Conservation (phyloP, 1,284 basidiomycete genomes). For the Ustilago trichophora region DNA sequence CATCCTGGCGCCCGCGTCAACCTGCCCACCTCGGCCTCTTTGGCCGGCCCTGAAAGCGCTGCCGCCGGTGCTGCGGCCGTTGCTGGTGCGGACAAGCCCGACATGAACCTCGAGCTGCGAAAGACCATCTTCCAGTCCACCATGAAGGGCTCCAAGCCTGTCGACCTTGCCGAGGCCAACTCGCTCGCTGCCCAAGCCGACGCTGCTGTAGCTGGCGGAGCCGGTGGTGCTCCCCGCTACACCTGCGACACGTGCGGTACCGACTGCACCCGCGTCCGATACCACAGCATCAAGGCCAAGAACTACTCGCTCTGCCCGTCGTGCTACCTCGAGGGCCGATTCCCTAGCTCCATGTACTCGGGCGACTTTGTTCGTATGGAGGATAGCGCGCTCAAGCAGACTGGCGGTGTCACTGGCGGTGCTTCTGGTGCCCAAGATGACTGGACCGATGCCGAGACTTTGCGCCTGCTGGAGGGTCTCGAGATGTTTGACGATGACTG, state of each 20-base stretch:
- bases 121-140: slow-evolving; percentile 63
- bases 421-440: slow-evolving; percentile 73
- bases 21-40: slow-evolving; percentile 16
- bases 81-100: slow-evolving; percentile 67
- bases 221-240: slow-evolving; percentile 70
- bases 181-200: slow-evolving; percentile 68
- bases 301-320: slow-evolving; percentile 75
- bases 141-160: slow-evolving; percentile 57
- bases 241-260: slow-evolving; percentile 93
- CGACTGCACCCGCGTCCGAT: slow-evolving; percentile 87
- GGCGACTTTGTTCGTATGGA: slow-evolving; percentile 94
- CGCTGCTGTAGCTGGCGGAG: slow-evolving; percentile 70
- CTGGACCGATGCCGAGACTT: slow-evolving; percentile 91
- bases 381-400: slow-evolving; percentile 69
- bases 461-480: slow-evolving; percentile 88
- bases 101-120: slow-evolving; percentile 68
- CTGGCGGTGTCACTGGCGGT: slow-evolving; percentile 68
- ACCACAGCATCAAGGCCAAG: slow-evolving; percentile 87
- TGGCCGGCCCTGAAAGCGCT: slow-evolving; percentile 8
- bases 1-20: slow-evolving; percentile 74
- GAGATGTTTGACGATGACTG: slow-evolving; percentile 99
- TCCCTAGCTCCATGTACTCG: slow-evolving; percentile 94
- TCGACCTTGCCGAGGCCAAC: slow-evolving; percentile 59
- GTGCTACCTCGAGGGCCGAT: slow-evolving; percentile 95
- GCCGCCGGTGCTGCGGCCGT: slow-evolving; percentile 71